Evolutionary conservation across 345 rosid genomes (phyloP).

Genomic region (Atalantia buxifolia): DNA sequence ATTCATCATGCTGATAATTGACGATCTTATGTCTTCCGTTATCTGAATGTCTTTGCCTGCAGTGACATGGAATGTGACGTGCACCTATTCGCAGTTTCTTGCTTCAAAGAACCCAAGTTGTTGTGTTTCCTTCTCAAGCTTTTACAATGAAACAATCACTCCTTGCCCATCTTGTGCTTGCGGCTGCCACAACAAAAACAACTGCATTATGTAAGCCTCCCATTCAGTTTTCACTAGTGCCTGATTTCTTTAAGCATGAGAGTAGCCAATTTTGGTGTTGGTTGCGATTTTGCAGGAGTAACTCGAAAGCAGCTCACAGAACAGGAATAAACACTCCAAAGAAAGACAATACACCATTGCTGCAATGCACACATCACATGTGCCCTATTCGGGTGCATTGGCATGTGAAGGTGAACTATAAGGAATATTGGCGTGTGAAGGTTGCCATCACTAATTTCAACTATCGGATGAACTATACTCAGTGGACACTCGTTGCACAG

Average conservation of each 20-base stretch:
- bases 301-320: conserved; percentile 42
- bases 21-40: neutral
- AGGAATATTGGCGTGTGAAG: conserved; percentile 64
- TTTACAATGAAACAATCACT: conserved; percentile 70
- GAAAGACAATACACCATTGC: conserved; percentile 52
- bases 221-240: neutral
- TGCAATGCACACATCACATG: conserved; percentile 68
- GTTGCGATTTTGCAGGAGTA: conserved; percentile 35
- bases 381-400: conserved; percentile 63
- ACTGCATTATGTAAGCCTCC: conserved; percentile 55
- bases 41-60: conserved; percentile 9
- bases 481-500: conserved; percentile 63
- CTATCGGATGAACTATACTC: conserved; percentile 54
- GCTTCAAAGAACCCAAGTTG: conserved; percentile 75
- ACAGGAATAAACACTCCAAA: conserved; percentile 49
- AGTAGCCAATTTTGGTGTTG: neutral
- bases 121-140: conserved; percentile 80
- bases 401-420: conserved; percentile 61
- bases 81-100: conserved; percentile 79
- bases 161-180: conserved; percentile 77
- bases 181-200: conserved; percentile 64
- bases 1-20: neutral
- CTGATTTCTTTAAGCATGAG: neutral
- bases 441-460: conserved; percentile 58
- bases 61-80: conserved; percentile 95